These are phyloP conservation scores for Pseudogymnoascus sp. DNA, from an alignment of 2,329 filamentous ascomycete genomes.

Conservation along the genomic window DNA sequence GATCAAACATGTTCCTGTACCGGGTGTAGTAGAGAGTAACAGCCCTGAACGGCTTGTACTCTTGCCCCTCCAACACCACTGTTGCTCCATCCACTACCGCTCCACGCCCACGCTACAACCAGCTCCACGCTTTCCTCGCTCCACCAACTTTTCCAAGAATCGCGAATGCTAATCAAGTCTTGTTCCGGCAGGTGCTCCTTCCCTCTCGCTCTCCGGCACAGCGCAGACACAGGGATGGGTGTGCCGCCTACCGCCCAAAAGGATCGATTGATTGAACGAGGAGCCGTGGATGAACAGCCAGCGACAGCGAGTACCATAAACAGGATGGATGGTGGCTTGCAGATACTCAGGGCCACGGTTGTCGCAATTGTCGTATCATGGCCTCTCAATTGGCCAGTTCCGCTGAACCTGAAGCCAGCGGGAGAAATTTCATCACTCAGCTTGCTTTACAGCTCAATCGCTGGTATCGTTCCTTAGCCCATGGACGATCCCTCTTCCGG, in stretches of 20 bases:
- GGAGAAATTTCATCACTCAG: background rate
- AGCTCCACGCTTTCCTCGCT: background rate
- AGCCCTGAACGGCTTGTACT: background rate
- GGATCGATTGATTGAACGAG: background rate
- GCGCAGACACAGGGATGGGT: background rate
- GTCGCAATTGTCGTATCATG: background rate
- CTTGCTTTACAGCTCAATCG: background rate
- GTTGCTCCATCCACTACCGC: background rate
- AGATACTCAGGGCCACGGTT: background rate
- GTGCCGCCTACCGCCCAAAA: background rate
- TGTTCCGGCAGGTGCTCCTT: background rate
- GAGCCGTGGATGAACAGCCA: background rate
- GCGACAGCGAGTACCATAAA: background rate
- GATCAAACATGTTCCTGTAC: background rate
- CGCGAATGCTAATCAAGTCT: background rate
- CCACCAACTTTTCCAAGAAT: slow-evolving; percentile 2
- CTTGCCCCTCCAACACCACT: background rate
- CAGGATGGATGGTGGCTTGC: background rate
- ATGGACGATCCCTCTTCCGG: background rate
- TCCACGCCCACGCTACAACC: background rate
- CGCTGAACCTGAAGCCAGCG: background rate
- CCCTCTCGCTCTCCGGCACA: background rate
- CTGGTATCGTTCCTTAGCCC: background rate
- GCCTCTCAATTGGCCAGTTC: background rate
- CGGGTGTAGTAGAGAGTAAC: background rate